Evolutionary conservation across 2,329 filamentous ascomycete genomes (phyloP), one percentile per base, ranked within the genome.

Genomic region (Cladobotryum mycophilum): DNA sequence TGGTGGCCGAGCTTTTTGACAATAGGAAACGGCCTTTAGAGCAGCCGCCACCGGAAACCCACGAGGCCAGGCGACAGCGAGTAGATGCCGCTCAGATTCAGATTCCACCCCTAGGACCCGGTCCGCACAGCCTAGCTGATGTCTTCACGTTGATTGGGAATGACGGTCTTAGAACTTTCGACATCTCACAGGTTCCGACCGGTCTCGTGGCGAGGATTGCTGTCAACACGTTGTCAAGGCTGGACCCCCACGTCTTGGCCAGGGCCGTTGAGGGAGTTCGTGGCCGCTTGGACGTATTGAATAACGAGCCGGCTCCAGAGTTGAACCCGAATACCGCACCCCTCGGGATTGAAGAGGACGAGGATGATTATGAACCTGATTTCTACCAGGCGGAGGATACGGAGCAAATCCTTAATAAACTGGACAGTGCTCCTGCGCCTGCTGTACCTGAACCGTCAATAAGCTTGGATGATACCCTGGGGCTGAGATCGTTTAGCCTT

Each of bases 331-430:
- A 81, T 48, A 84, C 81, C 2, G 74, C 79, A 13, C 79, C 79
- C 1, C 66, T 85, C 2, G 81, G 79, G 22, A 83, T 88, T 3
- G 83, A 86, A 6, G 90, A 95, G 40, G 91, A 96, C 17, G 89
- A 95, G 41, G 71, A 74, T 52, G 89, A 96, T 60, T 96, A 96
- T 62, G 92, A 96, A 61, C 91, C 92, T 0, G 88, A 95, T 62
- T 90, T 89, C 58, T 82, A 85, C 53, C 79, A 86, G 8, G 81
- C 83, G 35, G 89, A 95, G 65, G 84, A 89, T 57, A 81, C 81
- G 1, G 86, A 90, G 61, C 87, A 92, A 62, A 84, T 89, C 33
- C 70, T 86, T 45, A 88, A 92, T 67, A 88, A 88, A 63, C 75
- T 89, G 13, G 88, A 92, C 62, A 81, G 81, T 54, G 76, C 84